phyloP scores from a whole-genome alignment of 768 basidiomycete genomes.

The Kwoniella sp. region DNA sequence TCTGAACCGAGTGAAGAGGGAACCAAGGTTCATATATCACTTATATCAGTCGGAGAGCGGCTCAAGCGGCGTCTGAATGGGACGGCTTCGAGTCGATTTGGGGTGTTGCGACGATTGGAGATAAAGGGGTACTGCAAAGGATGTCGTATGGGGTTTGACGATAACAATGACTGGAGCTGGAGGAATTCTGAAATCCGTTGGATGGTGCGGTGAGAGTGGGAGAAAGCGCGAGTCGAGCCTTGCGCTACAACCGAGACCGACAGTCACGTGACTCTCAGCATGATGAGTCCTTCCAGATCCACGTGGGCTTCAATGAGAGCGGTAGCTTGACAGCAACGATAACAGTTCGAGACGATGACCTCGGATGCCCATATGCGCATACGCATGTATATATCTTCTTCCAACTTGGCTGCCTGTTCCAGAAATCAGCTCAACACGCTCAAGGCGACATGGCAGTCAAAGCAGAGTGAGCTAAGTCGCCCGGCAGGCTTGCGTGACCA shows the following conservation, averaged over 20 bases:
- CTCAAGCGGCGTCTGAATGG: background rate
- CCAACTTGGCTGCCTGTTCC: no score
- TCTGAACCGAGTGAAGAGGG: slow-evolving; percentile 2
- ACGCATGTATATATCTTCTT: no score
- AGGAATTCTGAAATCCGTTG: background rate
- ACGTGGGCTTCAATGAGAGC: background rate
- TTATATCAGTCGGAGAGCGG: background rate
- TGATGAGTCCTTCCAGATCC: background rate
- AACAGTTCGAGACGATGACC: no score
- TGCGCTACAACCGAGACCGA: background rate
- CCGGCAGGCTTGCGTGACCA: no score
- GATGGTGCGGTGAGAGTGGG: background rate
- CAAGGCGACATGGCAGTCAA: slow-evolving; percentile 33
- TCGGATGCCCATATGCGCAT: no score
- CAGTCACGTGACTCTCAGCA: slow-evolving; percentile 6
- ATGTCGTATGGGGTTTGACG: no score
- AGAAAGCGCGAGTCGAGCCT: background rate
- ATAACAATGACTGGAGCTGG: background rate
- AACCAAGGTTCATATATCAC: slow-evolving; percentile 11
- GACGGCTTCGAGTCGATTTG: slow-evolving; percentile 7
- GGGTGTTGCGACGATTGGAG: background rate
- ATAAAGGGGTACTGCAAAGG: slow-evolving; percentile 4
- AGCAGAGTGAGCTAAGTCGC: slow-evolving; percentile 39
- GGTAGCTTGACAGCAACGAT: no score
- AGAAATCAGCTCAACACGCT: no score